Evolutionary conservation across 108 stramenopile genomes (phyloP), one percentile per base, ranked within the genome.

Genomic region (Cyclotella choctawhatcheeana): DNA sequence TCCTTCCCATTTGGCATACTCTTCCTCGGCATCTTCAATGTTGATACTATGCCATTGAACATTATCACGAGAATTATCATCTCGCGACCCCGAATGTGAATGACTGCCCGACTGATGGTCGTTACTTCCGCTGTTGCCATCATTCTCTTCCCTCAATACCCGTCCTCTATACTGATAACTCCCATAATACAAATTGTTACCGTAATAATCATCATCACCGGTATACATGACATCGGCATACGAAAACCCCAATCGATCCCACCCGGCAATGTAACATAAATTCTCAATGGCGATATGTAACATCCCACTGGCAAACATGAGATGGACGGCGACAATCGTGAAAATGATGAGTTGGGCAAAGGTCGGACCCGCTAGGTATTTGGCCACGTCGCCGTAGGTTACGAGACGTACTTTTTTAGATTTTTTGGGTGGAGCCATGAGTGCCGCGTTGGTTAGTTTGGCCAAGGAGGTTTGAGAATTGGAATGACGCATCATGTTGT

Each of bases 321-420:
- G 59, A 68, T 82, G 81, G 13, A 77, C 77, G 26, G 48, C 30
- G n/a, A 82, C 72, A n/a, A 82, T 71, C 12, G 74, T 69, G 44
- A 74, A 76, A 34, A 74, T 54, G 24, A 78, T 54, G 43, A 74
- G 47, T 51, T 67, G 51, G 21, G 77, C 58, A 0, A 76, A 65
- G 2, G 47, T 58, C 40, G 66, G 53, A 13, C 81, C 81, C 18
- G 65, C 67, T 8, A 82, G 58, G 30, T 67, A 76, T 27, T 74
- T 74, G 20, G 64, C 81, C 31, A 82, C 77, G 55, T 82, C 81
- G 16, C 81, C 74, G 22, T 82, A 82, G n/a, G 81, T 82, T n/a
- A 82, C 58, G 0, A 82, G 64, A 58, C 80, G 61, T 8, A 71
- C 75, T 33, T 75, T 52, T 35, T 44, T 43, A 26, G 31, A 44